A percentile compares a stretch with the other conserved stretches of the same genome.
These are phyloP conservation scores for Candida sanyaensis DNA, from an alignment of 1,139 yeast species.

Conservation along the genomic window DNA sequence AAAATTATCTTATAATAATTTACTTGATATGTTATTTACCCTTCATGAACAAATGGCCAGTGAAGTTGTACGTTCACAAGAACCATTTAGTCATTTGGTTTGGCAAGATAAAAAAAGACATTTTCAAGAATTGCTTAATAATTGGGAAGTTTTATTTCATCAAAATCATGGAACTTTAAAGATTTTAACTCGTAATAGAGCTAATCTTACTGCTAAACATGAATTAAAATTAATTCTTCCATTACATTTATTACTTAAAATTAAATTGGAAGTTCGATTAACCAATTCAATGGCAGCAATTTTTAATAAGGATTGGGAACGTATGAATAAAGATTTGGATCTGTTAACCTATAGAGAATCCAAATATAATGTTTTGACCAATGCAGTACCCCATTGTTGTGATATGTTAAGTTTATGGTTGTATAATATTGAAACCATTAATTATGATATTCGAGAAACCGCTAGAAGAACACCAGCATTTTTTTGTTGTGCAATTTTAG, in stretches of 20 bases:
- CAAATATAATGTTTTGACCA: slow-evolving; percentile 60
- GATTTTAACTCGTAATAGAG: slow-evolving; percentile 53
- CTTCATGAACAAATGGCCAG: slow-evolving; percentile 69
- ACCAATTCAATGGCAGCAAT: slow-evolving; percentile 59
- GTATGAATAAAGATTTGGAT: slow-evolving; percentile 57
- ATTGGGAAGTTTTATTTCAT: slow-evolving; percentile 66
- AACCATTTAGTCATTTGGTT: slow-evolving; percentile 29
- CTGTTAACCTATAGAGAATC: slow-evolving; percentile 29
- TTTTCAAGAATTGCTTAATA: slow-evolving; percentile 53
- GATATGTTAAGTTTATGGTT: slow-evolving; percentile 70
- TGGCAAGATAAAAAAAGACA: slow-evolving; percentile 66
- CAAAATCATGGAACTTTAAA: slow-evolving; percentile 61
- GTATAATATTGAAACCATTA: slow-evolving; percentile 60
- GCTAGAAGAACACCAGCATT: slow-evolving; percentile 74
- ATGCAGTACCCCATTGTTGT: slow-evolving; percentile 56
- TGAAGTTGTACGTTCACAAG: slow-evolving; percentile 37
- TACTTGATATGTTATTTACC: slow-evolving; percentile 67
- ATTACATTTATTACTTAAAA: slow-evolving; percentile 60
- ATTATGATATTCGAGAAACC: slow-evolving; percentile 58
- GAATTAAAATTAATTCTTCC: slow-evolving; percentile 67
- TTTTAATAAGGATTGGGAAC: slow-evolving; percentile 64
- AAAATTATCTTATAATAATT: slow-evolving; percentile 52
- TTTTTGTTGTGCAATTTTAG: slow-evolving; percentile 67
- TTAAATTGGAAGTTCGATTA: slow-evolving; percentile 58
- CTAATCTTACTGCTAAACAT: slow-evolving; percentile 51